Evolutionary conservation across 2,329 filamentous ascomycete species (phyloP).

Genomic region (Diaporthe humulicola): DNA sequence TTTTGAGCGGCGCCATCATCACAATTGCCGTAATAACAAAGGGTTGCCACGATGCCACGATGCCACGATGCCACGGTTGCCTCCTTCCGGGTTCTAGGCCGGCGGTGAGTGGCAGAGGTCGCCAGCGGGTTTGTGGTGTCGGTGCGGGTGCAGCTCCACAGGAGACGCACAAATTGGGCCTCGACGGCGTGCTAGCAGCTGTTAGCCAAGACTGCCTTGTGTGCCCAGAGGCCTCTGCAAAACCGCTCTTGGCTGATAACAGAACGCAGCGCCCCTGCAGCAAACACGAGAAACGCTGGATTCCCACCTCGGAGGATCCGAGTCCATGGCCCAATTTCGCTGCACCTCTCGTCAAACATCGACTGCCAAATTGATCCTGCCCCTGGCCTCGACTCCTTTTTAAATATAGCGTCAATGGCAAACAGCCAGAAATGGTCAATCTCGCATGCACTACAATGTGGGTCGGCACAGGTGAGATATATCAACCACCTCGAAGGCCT

Average conservation of each 20-base stretch:
- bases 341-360: constrained; percentile 24
- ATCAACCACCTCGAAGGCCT: background rate
- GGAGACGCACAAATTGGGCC: background rate
- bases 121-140: constrained; percentile 1
- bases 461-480: constrained; percentile 9
- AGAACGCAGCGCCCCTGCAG: background rate
- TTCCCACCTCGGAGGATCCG: constrained; percentile 24
- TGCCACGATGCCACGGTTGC: background rate
- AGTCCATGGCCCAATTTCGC: constrained; percentile 27
- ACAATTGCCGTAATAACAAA: background rate
- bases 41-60: constrained; percentile 17
- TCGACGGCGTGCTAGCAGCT: background rate
- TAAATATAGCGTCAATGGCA: constrained; percentile 14
- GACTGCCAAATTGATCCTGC: constrained; percentile 24
- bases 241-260: background rate
- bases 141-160: background rate
- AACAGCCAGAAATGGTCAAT: constrained; percentile 16
- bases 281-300: constrained; percentile 20
- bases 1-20: constrained; percentile 39
- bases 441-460: constrained; percentile 7
- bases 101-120: constrained; percentile 12
- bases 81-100: constrained; percentile 6
- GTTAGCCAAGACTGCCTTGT: background rate
- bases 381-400: constrained; percentile 27
- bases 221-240: background rate